phyloP scores from a whole-genome alignment of 805 yeast species.

The Trichomonascus vanleenenianus region DNA sequence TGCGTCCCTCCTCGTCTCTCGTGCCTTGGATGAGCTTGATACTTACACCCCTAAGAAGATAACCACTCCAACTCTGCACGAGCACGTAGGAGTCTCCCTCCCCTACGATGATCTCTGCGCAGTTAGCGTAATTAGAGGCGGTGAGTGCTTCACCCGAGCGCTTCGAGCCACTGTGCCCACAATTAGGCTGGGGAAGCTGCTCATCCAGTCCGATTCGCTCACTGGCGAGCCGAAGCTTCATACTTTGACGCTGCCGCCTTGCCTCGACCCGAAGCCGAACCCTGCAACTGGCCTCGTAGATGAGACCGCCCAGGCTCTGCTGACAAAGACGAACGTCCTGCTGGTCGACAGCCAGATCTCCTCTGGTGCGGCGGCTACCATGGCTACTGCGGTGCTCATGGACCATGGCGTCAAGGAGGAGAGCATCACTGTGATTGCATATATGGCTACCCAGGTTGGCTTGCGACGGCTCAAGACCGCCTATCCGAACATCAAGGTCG shows the following conservation, averaged over 20 bases:
- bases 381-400: constrained; percentile 82
- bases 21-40: constrained; percentile 48
- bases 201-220: constrained; percentile 77
- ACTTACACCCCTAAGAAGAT: constrained; percentile 23
- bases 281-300: constrained; percentile 8
- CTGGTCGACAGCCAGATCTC: constrained; percentile 82
- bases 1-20: constrained; percentile 60
- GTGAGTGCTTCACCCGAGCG: constrained; percentile 84
- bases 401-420: constrained; percentile 66
- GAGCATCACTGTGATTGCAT: constrained; percentile 61
- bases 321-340: constrained; percentile 38
- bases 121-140: constrained; percentile 78
- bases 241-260: constrained; percentile 60
- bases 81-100: constrained; percentile 26
- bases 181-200: constrained; percentile 69
- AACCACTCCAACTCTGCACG: constrained; percentile 35
- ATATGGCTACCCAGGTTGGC: constrained; percentile 74
- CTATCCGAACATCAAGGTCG: constrained; percentile 60
- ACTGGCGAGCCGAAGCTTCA: constrained; percentile 96
- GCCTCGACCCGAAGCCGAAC: constrained; percentile 17
- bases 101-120: constrained; percentile 50
- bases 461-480: constrained; percentile 65
- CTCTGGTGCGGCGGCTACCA: constrained; percentile 88
- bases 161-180: constrained; percentile 65
- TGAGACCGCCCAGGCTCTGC: constrained; percentile 11